A percentile compares a stretch with the other conserved stretches of the same genome.
These are phyloP conservation scores for Phaeosphaeria sp. DNA, from an alignment of 2,329 filamentous ascomycete genomes.

Conservation along the genomic window DNA sequence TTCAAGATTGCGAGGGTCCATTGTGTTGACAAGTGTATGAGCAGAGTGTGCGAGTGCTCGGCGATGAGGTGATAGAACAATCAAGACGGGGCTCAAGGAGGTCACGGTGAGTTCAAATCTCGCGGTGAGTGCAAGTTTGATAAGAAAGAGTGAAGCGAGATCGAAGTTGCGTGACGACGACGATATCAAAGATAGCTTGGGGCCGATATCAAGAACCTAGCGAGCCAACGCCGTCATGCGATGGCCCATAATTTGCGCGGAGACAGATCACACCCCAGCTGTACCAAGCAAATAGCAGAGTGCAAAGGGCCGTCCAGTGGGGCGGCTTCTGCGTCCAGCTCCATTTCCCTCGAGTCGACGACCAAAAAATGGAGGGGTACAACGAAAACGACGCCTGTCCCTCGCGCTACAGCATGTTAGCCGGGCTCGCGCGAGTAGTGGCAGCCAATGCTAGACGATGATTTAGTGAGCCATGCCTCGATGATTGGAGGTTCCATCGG, in stretches of 20 bases:
- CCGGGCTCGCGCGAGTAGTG: constrained; percentile 5
- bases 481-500: constrained; percentile 22
- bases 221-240: constrained; percentile 22
- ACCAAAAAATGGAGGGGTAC: constrained; percentile 26
- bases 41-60: background rate
- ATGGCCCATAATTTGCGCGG: constrained; percentile 13
- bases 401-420: constrained; percentile 24
- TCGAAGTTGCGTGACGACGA: constrained; percentile 13
- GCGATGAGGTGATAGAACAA: too few species aligned
- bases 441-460: constrained; percentile 32
- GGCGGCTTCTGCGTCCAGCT: constrained; percentile 15
- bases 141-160: constrained; percentile 9
- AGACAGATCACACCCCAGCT: constrained; percentile 22
- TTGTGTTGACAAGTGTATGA: constrained; percentile 19
- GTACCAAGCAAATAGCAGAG: constrained; percentile 21
- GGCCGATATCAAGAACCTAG: constrained; percentile 26
- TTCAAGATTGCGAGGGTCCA: constrained; percentile 47
- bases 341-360: constrained; percentile 20
- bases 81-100: too few species aligned
- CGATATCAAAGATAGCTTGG: constrained; percentile 25
- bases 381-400: constrained; percentile 19
- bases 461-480: constrained; percentile 22
- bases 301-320: constrained; percentile 23
- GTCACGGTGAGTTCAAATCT: too few species aligned
- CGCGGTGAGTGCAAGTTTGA: background rate